phyloP scores from a whole-genome alignment of 768 basidiomycete species.

The Hydnum rufescens region DNA sequence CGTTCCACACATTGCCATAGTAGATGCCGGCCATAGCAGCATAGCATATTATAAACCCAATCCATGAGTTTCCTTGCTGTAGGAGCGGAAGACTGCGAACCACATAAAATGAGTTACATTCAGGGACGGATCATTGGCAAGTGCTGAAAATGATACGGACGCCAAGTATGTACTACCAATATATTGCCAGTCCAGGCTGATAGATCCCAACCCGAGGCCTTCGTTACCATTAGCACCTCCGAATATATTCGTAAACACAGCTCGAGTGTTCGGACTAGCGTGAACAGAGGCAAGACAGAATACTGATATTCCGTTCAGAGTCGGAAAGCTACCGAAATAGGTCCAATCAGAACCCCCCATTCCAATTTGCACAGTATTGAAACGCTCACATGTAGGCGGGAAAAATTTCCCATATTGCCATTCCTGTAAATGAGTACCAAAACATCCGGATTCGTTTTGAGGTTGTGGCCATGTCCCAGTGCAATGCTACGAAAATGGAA shows the following conservation, averaged over 20 bases:
- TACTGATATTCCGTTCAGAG: constrained; percentile 14
- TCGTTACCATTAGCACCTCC: constrained; percentile 50
- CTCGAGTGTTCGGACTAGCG: constrained; percentile 28
- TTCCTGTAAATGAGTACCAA: constrained; percentile 12
- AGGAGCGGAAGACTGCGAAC: constrained; percentile 1
- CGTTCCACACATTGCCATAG: constrained; percentile 44
- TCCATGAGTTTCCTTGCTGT: constrained; percentile 32
- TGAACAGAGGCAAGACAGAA: constrained; percentile 31
- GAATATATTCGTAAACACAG: constrained; percentile 37
- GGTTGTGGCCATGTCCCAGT: constrained; percentile 7
- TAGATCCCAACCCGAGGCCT: constrained; percentile 37
- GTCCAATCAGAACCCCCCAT: background rate
- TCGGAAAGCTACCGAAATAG: constrained; percentile 12
- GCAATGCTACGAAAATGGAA: background rate
- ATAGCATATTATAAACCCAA: constrained; percentile 35
- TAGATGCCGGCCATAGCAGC: constrained; percentile 34
- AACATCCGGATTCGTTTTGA: constrained; percentile 13
- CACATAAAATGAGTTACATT: background rate
- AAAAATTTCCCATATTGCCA: constrained; percentile 12
- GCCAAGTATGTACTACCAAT: constrained; percentile 25
- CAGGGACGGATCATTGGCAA: background rate
- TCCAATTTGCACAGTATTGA: background rate
- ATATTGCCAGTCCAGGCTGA: constrained; percentile 55
- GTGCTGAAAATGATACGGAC: constrained; percentile 14
- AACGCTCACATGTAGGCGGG: constrained; percentile 13